Base-by-base conservation (phyloP, 805 yeast species). In the Candida bentonensis region DNA sequence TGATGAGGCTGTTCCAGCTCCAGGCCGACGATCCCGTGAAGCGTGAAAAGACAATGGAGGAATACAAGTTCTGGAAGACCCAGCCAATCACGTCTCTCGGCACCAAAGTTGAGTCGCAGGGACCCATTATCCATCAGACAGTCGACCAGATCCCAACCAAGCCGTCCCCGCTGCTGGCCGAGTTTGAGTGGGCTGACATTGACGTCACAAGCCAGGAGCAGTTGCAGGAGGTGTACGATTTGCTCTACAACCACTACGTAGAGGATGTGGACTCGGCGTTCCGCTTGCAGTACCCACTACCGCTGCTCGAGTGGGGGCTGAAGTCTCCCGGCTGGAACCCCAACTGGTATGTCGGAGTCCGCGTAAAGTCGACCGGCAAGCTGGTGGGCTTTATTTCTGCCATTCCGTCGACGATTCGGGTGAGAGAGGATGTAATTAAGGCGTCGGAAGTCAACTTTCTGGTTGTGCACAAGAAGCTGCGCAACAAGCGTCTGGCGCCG, bases 51-150 rank as follows among this genome's bases (percentile, higher is more conserved):
- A 50, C 78, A 21, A 86, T 87, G 83, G 78, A 82, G 43, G 94
- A 88, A 57, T 85, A 88, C 68, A 85, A 83, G 65, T 92, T 92
- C 65, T 92, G 98, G 98, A 84, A 82, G 57, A 92, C 98, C 2
- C 98, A 92, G 64, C 98, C 98, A 0, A 97, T 92, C 20, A 74
- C 87, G 5, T 69, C 69, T 23, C 77, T 88, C 50, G 83, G 83
- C 57, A 92, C 81, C 55, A 60, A 67, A 39, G 69, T 81, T 40
- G 69, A 65, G 3, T 60, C 67, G 9, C 95, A 86, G 56, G 96
- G 96, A 0, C 89, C 94, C 4, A 85, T 88, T 51, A 94, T 87
- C 53, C 51, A 55, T 4, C 85, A 84, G 58, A 77, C 76, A 0
- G 78, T 88, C 2, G 82, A 63, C 3, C 87, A 87, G 47, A 73